Conservation (phyloP, 768 basidiomycete genomes). For the Leccinum olivaceopallidum region DNA sequence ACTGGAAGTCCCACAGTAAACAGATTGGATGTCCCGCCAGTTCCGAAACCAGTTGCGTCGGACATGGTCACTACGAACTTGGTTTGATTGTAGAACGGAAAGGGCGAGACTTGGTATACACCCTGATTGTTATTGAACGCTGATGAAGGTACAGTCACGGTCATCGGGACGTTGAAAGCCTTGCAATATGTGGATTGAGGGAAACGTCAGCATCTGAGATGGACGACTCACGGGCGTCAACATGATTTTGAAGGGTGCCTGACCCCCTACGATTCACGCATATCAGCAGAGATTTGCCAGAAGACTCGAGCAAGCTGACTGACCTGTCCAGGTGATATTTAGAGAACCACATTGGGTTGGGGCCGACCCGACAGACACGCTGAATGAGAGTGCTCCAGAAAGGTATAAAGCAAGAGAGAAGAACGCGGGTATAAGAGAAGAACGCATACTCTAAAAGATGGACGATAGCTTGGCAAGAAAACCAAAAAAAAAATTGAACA, state of each 20-base stretch:
- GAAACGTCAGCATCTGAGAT: neutral
- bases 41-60: constrained; percentile 66
- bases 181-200: constrained; percentile 26
- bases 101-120: constrained; percentile 44
- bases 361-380: constrained; percentile 47
- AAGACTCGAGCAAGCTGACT: constrained; percentile 14
- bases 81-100: constrained; percentile 42
- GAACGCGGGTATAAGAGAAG: constrained; percentile 23
- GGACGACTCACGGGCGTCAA: constrained; percentile 51
- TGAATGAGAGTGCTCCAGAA: constrained; percentile 35
- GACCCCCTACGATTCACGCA: constrained; percentile 46
- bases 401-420: constrained; percentile 26
- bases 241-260: constrained; percentile 48
- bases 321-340: constrained; percentile 64
- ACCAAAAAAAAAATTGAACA: constrained; percentile 7
- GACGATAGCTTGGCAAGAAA: constrained; percentile 12
- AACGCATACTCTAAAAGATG: constrained; percentile 29
- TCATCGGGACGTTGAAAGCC: constrained; percentile 55
- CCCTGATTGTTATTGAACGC: constrained; percentile 56
- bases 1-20: constrained; percentile 49
- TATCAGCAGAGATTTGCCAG: constrained; percentile 1
- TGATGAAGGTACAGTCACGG: constrained; percentile 54
- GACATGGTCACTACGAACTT: constrained; percentile 65
- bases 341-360: constrained; percentile 65
- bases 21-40: constrained; percentile 58